Conservation (phyloP, 2,329 filamentous ascomycete species). For the Helminthosporium solani region DNA sequence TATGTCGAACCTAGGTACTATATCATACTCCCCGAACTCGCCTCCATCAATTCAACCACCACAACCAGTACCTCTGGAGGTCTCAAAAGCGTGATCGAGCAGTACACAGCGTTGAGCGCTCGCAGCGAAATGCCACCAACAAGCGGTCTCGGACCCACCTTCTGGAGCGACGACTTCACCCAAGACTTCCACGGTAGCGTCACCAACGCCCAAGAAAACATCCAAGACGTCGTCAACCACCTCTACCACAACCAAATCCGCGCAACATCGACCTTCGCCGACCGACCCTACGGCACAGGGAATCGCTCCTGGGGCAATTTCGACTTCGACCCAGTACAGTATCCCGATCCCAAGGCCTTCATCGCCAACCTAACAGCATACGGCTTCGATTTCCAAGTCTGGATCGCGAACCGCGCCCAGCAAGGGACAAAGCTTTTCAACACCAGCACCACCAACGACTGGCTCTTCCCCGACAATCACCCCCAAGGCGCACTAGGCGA, state of each 20-base stretch:
- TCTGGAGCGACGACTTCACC: conserved; percentile 41
- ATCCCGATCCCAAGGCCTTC: conserved; percentile 32
- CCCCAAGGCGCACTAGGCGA: conserved; percentile 32
- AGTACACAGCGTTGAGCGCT: conserved; percentile 30
- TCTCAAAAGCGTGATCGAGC: conserved; percentile 26
- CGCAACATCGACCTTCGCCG: conserved; percentile 37
- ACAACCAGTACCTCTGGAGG: neutral
- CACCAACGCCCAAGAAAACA: conserved; percentile 36
- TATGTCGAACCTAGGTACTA: conserved; percentile 19
- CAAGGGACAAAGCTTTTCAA: conserved; percentile 37
- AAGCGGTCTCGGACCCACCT: conserved; percentile 36
- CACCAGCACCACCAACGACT: conserved; percentile 24
- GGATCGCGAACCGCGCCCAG: conserved; percentile 42
- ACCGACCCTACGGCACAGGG: conserved; percentile 36
- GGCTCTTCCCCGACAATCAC: conserved; percentile 33
- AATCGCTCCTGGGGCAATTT: conserved; percentile 37
- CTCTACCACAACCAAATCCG: conserved; percentile 34
- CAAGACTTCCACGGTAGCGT: conserved; percentile 37
- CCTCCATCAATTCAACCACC: neutral
- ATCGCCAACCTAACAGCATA: conserved; percentile 33
- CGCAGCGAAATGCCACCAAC: conserved; percentile 35
- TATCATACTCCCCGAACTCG: conserved; percentile 25
- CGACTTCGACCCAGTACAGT: conserved; percentile 39
- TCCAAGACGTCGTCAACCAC: conserved; percentile 38
- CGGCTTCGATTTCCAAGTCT: conserved; percentile 42